Conservation (phyloP, 2,329 filamentous ascomycete genomes). For the Alternaria metachromatica region DNA sequence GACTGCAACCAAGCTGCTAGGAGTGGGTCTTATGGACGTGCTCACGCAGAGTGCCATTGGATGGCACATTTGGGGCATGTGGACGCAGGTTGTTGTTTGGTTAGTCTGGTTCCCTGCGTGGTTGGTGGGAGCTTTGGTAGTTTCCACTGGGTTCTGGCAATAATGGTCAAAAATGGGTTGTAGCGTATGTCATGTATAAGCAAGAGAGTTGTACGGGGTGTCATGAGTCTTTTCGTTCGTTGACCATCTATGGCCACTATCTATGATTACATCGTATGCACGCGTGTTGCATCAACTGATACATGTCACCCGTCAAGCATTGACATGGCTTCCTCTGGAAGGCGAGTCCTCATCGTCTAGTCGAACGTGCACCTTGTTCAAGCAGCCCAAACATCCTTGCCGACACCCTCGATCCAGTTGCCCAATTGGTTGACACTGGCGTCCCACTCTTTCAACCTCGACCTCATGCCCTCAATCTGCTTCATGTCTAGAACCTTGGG, state of each 20-base stretch:
- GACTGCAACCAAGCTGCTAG: slow-evolving; percentile 30
- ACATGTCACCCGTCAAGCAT: slow-evolving; percentile 1
- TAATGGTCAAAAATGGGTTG: background rate
- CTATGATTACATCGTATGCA: slow-evolving; percentile 26
- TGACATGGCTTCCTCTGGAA: background rate
- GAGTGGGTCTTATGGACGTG: slow-evolving; percentile 59
- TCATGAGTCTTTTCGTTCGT: slow-evolving; percentile 22
- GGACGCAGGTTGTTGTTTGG: slow-evolving; percentile 89
- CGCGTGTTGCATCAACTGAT: slow-evolving; percentile 10
- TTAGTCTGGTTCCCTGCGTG: slow-evolving; percentile 96
- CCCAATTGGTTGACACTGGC: slow-evolving; percentile 93
- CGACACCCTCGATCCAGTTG: slow-evolving; percentile 94
- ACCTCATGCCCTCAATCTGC: slow-evolving; percentile 92
- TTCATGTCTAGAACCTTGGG: slow-evolving; percentile 96
- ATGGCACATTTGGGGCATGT: slow-evolving; percentile 89
- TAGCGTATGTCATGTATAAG: background rate
- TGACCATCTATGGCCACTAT: slow-evolving; percentile 16
- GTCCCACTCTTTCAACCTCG: slow-evolving; percentile 91
- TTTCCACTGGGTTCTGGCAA: slow-evolving; percentile 32
- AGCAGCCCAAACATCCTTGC: slow-evolving; percentile 95
- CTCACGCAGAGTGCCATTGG: slow-evolving; percentile 79
- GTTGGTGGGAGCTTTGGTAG: slow-evolving; percentile 63
- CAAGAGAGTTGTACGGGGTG: slow-evolving; percentile 3
- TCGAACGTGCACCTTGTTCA: slow-evolving; percentile 13
- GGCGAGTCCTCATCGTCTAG: background rate